phyloP scores from a whole-genome alignment of 345 rosid genomes.

The Acer saccharum region DNA sequence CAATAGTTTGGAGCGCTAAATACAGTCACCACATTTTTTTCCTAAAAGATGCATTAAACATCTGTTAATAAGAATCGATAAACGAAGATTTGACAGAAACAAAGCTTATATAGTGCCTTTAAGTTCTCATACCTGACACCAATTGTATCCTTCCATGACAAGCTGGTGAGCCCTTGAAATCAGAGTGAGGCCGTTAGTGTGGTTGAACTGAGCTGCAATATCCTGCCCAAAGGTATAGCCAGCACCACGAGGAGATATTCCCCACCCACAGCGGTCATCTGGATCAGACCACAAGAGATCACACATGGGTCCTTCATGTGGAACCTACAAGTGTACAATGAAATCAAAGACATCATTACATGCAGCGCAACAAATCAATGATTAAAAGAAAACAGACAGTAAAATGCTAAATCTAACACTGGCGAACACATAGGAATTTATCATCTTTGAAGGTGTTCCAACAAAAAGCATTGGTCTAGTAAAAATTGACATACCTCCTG shows the following conservation, averaged over 20 bases:
- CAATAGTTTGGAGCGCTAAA: slow-evolving; percentile 96
- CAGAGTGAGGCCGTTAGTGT: slow-evolving; percentile 79
- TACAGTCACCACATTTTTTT: slow-evolving; percentile 91
- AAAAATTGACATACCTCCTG: slow-evolving; percentile 60
- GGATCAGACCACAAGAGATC: slow-evolving; percentile 99
- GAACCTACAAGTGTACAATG: slow-evolving; percentile 54
- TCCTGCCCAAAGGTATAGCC: slow-evolving; percentile 97
- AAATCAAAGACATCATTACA: not conserved
- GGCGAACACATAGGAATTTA: not conserved
- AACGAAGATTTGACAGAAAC: not conserved
- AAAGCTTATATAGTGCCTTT: not conserved
- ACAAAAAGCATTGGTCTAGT: not conserved
- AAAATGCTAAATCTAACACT: not conserved
- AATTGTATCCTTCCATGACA: slow-evolving; percentile 94
- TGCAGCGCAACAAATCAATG: not conserved
- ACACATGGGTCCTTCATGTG: slow-evolving; percentile 99
- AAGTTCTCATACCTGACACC: slow-evolving; percentile 76
- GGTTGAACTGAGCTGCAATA: slow-evolving; percentile 83
- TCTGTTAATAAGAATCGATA: not conserved
- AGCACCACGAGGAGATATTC: slow-evolving; percentile 98
- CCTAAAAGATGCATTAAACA: slow-evolving; percentile 35
- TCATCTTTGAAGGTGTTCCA: not conserved
- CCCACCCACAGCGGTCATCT: slow-evolving; percentile 97
- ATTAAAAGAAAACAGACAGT: not conserved
- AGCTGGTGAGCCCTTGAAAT: slow-evolving; percentile 97